A percentile compares a stretch with the other conserved stretches of the same genome.
phyloP scores from a whole-genome alignment of 2,329 filamentous ascomycete species.

The Lecanosticta acicola region DNA sequence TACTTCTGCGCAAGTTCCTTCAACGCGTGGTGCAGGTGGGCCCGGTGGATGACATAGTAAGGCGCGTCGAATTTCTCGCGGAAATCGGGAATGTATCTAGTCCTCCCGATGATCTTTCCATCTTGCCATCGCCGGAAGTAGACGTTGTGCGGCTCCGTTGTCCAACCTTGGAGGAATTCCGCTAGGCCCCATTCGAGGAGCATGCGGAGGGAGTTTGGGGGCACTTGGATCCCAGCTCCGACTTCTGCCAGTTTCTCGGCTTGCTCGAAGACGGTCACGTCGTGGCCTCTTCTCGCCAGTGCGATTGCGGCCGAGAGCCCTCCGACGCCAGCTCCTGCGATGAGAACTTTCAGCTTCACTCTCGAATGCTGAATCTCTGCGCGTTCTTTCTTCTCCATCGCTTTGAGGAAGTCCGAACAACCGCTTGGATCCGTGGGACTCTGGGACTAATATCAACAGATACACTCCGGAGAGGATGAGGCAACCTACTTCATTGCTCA shows the following conservation, averaged over 20 bases:
- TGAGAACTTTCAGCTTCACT: too few species aligned
- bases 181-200: conserved; percentile 48
- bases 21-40: conserved; percentile 1
- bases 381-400: too few species aligned
- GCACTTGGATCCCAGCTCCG: conserved; percentile 47
- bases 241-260: conserved; percentile 45
- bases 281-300: conserved; percentile 43
- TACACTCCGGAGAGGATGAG: too few species aligned
- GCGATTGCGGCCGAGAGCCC: conserved; percentile 50
- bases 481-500: too few species aligned
- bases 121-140: conserved; percentile 1
- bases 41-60: conserved; percentile 1
- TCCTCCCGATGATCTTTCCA: background rate
- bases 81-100: background rate
- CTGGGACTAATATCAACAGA: too few species aligned
- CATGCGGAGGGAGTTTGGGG: conserved; percentile 45
- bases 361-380: too few species aligned
- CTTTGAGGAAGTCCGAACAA: too few species aligned
- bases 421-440: too few species aligned
- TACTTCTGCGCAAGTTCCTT: background rate
- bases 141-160: too few species aligned
- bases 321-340: conserved; percentile 53
- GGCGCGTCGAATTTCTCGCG: background rate
- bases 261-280: conserved; percentile 46
- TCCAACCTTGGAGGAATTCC: too few species aligned